Conservation (phyloP, 2,329 filamentous ascomycete genomes). For the Colletotrichum viniferum region DNA sequence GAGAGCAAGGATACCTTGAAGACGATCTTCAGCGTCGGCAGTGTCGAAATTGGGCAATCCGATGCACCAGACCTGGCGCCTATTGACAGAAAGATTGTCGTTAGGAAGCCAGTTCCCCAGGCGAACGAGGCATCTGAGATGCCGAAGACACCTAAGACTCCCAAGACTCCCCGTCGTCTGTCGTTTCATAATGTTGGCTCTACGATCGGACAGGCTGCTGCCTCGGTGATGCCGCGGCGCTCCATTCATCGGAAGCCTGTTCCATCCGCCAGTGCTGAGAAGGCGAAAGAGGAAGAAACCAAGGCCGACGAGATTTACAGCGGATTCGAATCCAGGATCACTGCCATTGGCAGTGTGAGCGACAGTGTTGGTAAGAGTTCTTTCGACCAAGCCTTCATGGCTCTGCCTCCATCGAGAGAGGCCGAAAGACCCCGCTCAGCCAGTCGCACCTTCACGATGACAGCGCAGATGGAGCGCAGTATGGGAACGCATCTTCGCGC, state of each 20-base stretch:
- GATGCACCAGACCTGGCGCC: background rate
- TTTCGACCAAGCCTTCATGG: conserved; percentile 30
- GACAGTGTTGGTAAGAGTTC: conserved; percentile 29
- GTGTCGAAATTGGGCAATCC: conserved; percentile 35
- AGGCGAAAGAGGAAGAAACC: background rate
- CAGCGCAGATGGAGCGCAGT: conserved; percentile 29
- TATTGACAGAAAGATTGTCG: background rate
- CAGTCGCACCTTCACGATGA: conserved; percentile 35
- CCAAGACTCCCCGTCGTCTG: conserved; percentile 4
- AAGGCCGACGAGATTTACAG: conserved; percentile 21
- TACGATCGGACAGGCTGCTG: conserved; percentile 20
- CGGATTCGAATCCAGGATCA: conserved; percentile 23
- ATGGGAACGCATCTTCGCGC: conserved; percentile 21
- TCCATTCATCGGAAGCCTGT: conserved; percentile 19
- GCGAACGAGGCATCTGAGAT: background rate
- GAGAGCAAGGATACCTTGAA: conserved; percentile 52
- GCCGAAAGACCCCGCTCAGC: background rate
- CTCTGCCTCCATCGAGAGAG: background rate
- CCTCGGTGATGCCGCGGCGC: conserved; percentile 16
- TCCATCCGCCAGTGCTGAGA: background rate
- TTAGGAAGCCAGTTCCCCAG: background rate
- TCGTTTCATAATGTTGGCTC: conserved; percentile 17
- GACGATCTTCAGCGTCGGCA: conserved; percentile 56
- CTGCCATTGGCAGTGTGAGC: conserved; percentile 24
- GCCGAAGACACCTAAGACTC: background rate